Base-by-base conservation (phyloP, 2,329 filamentous ascomycete genomes). In the Dothideomycetes sp. region DNA sequence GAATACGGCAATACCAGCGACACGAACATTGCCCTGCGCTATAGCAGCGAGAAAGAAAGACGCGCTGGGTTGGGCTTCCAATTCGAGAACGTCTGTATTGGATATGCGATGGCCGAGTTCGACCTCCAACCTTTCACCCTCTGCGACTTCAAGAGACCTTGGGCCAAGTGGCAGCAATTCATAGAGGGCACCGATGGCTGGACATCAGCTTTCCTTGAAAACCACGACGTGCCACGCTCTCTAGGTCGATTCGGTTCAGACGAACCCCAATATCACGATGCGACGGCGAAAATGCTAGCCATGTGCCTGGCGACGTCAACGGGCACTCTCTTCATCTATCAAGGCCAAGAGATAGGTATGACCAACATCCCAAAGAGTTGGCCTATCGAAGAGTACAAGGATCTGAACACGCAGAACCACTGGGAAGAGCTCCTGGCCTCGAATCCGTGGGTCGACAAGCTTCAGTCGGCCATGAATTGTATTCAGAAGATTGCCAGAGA, bases 321-420 rank as follows among this genome's bases (percentile, higher is more conserved):
- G 2, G 50, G 50, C 1, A 79, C 77, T 0, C 64, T 74, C 0
- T 81, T 77, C 47, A 59, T 81, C 9, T 80, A 79, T 52, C 76
- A 81, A 53, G 77, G 77, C 8, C 75, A 81, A 51, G 77, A 81
- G 57, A 62, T 81, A 19, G 77, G 75, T 9, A 77, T 79, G 69
- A 63, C 65, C 18, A 80, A 80, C 9, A 68, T 43, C 41, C 59
- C 62, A 11, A 46, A 53, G 4, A 50, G 49, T 2, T 65, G 61
- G 59, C 51, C 52, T 9, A 60, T 62, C 18, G n/a, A 30, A 47
- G 62, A 65, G n/a, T 45, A 40, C 34, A 34, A 31, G 17, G 43
- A 45, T n/a, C 8, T 45, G 19, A 35, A 45, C n/a, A 42, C 40
- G 8, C 10, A 34, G 27, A 45, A 42, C 27, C 36, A 39, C 15